Percentiles rank a stretch among this genome's conserved stretches.
Evolutionary conservation across 1,284 basidiomycete genomes (phyloP).

Genomic region (Volvariella volvacea): DNA sequence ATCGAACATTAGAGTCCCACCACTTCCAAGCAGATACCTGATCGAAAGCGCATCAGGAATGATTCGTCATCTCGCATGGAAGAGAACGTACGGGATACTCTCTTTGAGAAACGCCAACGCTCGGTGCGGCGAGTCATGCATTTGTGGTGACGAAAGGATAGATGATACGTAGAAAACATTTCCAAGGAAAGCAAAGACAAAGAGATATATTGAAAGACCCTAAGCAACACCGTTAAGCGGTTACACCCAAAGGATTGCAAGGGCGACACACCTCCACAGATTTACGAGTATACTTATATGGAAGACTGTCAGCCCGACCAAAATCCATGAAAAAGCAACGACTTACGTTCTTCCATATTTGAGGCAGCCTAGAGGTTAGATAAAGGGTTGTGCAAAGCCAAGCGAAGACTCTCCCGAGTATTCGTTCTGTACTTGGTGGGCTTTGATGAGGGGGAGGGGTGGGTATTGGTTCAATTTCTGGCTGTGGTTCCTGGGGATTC

Average conservation of each 20-base stretch:
- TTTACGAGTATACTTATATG: slow-evolving; percentile 72
- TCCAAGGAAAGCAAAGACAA: slow-evolving; percentile 87
- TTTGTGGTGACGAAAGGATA: slow-evolving; percentile 63
- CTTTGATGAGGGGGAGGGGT: slow-evolving; percentile 20
- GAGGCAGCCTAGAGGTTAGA: slow-evolving; percentile 85
- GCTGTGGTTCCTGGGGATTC: no score
- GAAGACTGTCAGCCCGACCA: not conserved
- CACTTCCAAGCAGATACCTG: slow-evolving; percentile 83
- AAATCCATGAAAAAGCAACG: slow-evolving; percentile 16
- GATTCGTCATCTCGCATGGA: slow-evolving; percentile 1
- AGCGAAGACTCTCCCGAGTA: slow-evolving; percentile 83
- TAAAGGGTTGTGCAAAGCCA: slow-evolving; percentile 92
- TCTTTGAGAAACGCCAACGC: slow-evolving; percentile 60
- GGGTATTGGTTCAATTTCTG: slow-evolving; percentile 12
- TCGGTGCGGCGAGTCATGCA: slow-evolving; percentile 43
- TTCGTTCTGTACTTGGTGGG: slow-evolving; percentile 41
- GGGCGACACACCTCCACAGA: slow-evolving; percentile 69
- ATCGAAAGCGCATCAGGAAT: slow-evolving; percentile 3
- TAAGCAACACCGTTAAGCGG: slow-evolving; percentile 17
- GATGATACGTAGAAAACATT: slow-evolving; percentile 88
- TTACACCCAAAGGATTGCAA: not conserved
- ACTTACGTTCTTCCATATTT: slow-evolving; percentile 95
- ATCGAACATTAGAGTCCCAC: slow-evolving; percentile 86
- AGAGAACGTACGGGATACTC: slow-evolving; percentile 62
- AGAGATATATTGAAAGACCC: slow-evolving; percentile 90